Base-by-base conservation (phyloP, 306 rosid genomes). In the Vicia faba region DNA sequence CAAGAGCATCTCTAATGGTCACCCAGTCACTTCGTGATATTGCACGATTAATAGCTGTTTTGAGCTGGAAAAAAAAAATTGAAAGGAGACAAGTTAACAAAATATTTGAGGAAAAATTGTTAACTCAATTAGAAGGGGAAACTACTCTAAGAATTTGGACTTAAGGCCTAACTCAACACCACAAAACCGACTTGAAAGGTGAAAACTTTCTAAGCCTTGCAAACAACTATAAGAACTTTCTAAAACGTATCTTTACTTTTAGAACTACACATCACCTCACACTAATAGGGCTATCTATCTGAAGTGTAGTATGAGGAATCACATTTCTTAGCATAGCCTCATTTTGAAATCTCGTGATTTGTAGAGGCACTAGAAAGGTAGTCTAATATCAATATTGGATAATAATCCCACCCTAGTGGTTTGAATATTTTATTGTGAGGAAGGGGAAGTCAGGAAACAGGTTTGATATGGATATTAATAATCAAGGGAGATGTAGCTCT, bases 1-100 rank as follows among this genome's bases (percentile, higher is more conserved):
- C 99, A 83, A 90, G 92, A 71, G 97, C 99, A 78, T 93, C 99
- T 83, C 97, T 90, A 71, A 93, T 66, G 33, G 97, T 93, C 77
- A 70, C 16, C 78, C 79, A 43, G 82, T 93, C 99, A 82, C 86
- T 90, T 25, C 95, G 87, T 19, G 95, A 85, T 8, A 95, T 90
- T 77, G 99, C 99, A 51, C 97, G 91, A 68, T 79, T 84, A 73
- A 93, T 88, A 69, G 97, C 99, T 61, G 92, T 90, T 85, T 93
- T 93, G 60, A 93, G 99, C 99, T 90, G 86, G 78, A 71, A 61
- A 64, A 51, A 81, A 15, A 33, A 33, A 25, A 57, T 43, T 9
- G 15, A 53, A 58, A 48, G 31, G 51, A 51, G 55, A 59, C 13
- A 36, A 60, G 38, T 31, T 49, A 28, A 20, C 62, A 20, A 71